Percentiles rank a stretch among this genome's conserved stretches.
Evolutionary conservation across 2,329 filamentous ascomycete genomes (phyloP).

Genomic region (Venturia carpophila): DNA sequence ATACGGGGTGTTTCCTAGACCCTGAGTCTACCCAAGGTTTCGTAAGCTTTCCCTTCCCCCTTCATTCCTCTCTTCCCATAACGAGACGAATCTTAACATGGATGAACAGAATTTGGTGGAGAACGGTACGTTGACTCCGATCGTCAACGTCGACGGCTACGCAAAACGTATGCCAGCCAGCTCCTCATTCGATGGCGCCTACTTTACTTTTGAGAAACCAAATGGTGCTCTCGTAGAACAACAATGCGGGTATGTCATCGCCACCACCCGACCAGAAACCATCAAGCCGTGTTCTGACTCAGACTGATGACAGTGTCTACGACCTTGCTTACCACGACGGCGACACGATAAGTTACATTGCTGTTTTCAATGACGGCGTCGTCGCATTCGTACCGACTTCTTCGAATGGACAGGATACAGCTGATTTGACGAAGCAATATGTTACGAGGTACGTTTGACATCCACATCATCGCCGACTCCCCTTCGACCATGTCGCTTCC

Average conservation of each 20-base stretch:
- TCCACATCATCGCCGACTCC: too few relatives aligned
- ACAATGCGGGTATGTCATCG: slow-evolving; percentile 15
- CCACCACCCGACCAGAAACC: neutral
- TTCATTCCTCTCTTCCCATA: neutral
- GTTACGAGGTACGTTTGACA: neutral
- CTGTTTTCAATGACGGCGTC: slow-evolving; percentile 8
- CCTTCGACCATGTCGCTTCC: neutral
- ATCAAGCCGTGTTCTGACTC: neutral
- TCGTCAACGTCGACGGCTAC: slow-evolving; percentile 15
- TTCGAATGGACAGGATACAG: slow-evolving; percentile 5
- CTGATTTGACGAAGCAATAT: neutral
- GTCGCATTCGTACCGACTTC: slow-evolving; percentile 9
- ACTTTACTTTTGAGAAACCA: slow-evolving; percentile 15
- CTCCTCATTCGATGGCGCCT: neutral
- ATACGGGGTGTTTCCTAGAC: slow-evolving; percentile 11
- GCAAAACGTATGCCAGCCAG: neutral
- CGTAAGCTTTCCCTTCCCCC: neutral
- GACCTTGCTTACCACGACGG: slow-evolving; percentile 16
- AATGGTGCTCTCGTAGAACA: neutral
- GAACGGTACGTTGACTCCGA: neutral
- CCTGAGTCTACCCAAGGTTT: neutral
- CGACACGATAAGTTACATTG: neutral
- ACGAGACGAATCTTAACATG: neutral
- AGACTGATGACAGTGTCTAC: slow-evolving; percentile 6
- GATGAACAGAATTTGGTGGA: slow-evolving; percentile 6